Percentiles rank a stretch among this genome's conserved stretches.
Conservation (phyloP, 352 stramenopile genomes). For the Pythium pyrilobum region DNA sequence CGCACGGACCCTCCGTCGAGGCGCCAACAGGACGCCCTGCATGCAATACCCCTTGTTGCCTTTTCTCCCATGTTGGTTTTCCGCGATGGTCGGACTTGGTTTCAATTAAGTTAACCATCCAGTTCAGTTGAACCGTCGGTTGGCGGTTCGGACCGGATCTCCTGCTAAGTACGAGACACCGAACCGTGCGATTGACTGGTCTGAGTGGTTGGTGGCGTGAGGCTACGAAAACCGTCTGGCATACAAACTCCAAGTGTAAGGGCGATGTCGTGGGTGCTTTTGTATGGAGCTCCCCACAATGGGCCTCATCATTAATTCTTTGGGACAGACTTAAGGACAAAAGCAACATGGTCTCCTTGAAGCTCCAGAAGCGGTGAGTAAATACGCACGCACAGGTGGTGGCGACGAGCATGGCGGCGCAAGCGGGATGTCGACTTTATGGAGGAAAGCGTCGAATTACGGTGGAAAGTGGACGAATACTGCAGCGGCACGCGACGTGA, state of each 20-base stretch:
- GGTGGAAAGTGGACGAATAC: too few relatives aligned
- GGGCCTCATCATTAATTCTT: slow-evolving; percentile 54
- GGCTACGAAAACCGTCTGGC: not conserved
- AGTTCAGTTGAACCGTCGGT: slow-evolving; percentile 16
- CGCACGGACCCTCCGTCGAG: too few relatives aligned
- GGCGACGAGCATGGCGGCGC: not conserved
- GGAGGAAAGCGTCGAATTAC: too few relatives aligned
- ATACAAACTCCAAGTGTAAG: slow-evolving; percentile 26
- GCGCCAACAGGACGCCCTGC: too few relatives aligned
- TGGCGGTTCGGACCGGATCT: slow-evolving; percentile 4
- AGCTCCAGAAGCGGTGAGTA: slow-evolving; percentile 88
- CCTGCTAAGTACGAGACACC: slow-evolving; percentile 13
- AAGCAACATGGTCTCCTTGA: slow-evolving; percentile 84
- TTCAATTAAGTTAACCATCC: slow-evolving; percentile 10
- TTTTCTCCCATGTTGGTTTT: not conserved
- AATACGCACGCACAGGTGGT: not conserved
- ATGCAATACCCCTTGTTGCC: not conserved
- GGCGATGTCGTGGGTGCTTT: not conserved
- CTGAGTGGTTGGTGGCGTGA: slow-evolving; percentile 18
- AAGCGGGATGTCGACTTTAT: too few relatives aligned
- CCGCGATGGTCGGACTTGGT: not conserved
- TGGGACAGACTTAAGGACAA: slow-evolving; percentile 79
- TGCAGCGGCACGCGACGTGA: too few relatives aligned
- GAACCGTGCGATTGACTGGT: slow-evolving; percentile 15
- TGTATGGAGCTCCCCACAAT: slow-evolving; percentile 1